Percentiles rank a stretch among this genome's conserved stretches.
These are phyloP conservation scores for Leccinum subtestaceum DNA, from an alignment of 768 basidiomycete species.

Conservation along the genomic window DNA sequence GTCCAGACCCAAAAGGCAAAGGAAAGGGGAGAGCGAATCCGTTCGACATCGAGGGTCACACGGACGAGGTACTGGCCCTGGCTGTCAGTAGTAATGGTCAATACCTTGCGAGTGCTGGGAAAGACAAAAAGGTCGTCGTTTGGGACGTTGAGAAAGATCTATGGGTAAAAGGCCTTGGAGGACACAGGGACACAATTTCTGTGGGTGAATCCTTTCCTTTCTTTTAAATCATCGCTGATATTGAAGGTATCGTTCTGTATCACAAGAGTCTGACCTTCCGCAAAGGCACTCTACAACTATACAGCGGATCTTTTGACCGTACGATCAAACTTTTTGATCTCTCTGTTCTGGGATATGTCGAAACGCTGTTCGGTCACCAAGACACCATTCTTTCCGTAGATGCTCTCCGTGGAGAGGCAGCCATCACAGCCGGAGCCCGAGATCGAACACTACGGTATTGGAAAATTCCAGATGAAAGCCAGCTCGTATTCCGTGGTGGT, in stretches of 20 bases:
- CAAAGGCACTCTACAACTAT: constrained; percentile 66
- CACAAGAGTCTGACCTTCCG: constrained; percentile 68
- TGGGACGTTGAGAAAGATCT: constrained; percentile 78
- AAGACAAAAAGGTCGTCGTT: constrained; percentile 76
- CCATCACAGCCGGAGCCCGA: constrained; percentile 82
- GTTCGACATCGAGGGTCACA: constrained; percentile 66
- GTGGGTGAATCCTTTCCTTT: constrained; percentile 49
- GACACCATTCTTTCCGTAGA: constrained; percentile 79
- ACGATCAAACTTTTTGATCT: constrained; percentile 87
- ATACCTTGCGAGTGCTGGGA: constrained; percentile 83
- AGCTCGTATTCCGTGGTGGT: constrained; percentile 96
- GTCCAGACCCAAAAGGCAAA: constrained; percentile 46
- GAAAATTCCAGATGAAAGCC: constrained; percentile 95
- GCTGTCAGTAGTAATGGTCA: constrained; percentile 85
- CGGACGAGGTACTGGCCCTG: constrained; percentile 79
- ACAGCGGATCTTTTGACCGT: constrained; percentile 79
- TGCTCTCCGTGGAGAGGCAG: constrained; percentile 77
- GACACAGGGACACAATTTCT: constrained; percentile 68
- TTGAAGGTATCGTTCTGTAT: not conserved
- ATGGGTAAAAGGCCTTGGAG: constrained; percentile 82
- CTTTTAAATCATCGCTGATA: constrained; percentile 25
- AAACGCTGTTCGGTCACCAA: constrained; percentile 97
- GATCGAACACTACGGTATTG: constrained; percentile 93
- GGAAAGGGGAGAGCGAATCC: constrained; percentile 56
- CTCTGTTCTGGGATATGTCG: constrained; percentile 85